A percentile compares a stretch with the other conserved stretches of the same genome.
phyloP scores from a whole-genome alignment of 345 rosid genomes.

The Gossypium raimondii region DNA sequence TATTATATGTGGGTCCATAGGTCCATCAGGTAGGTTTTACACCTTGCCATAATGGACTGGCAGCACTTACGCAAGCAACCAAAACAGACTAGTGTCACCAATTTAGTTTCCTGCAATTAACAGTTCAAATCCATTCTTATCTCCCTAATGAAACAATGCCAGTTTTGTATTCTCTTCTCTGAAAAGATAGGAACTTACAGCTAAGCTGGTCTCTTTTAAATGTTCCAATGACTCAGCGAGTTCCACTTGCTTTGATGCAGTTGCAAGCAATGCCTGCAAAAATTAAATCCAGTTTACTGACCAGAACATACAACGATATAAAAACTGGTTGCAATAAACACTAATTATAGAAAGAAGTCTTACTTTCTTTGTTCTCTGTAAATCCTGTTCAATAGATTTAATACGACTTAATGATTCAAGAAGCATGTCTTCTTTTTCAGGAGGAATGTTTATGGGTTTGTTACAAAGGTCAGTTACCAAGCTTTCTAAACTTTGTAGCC shows the following conservation, averaged over 20 bases:
- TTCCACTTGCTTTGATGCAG: slow-evolving; percentile 86
- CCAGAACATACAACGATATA: neutral
- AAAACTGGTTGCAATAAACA: neutral
- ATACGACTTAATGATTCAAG: slow-evolving; percentile 76
- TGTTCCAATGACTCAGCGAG: slow-evolving; percentile 79
- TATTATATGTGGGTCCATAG: neutral
- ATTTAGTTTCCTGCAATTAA: neutral
- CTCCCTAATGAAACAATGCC: neutral
- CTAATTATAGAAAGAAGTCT: neutral
- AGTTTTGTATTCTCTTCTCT: neutral
- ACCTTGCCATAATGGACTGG: neutral
- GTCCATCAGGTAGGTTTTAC: neutral
- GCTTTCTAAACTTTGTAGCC: slow-evolving; percentile 71
- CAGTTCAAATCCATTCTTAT: neutral
- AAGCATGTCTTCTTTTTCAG: slow-evolving; percentile 84
- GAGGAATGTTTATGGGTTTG: slow-evolving; percentile 73
- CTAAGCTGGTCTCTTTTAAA: slow-evolving; percentile 45
- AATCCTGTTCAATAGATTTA: slow-evolving; percentile 74
- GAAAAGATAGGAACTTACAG: slow-evolving; percentile 39
- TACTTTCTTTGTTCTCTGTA: slow-evolving; percentile 88
- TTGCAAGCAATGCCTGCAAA: slow-evolving; percentile 72
- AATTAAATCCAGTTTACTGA: slow-evolving; percentile 11
- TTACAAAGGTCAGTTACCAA: slow-evolving; percentile 63
- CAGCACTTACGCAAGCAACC: neutral
- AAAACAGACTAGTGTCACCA: neutral